Evolutionary conservation across 768 basidiomycete genomes (phyloP), one percentile per base, ranked within the genome.

Genomic region (Galerina marginata): DNA sequence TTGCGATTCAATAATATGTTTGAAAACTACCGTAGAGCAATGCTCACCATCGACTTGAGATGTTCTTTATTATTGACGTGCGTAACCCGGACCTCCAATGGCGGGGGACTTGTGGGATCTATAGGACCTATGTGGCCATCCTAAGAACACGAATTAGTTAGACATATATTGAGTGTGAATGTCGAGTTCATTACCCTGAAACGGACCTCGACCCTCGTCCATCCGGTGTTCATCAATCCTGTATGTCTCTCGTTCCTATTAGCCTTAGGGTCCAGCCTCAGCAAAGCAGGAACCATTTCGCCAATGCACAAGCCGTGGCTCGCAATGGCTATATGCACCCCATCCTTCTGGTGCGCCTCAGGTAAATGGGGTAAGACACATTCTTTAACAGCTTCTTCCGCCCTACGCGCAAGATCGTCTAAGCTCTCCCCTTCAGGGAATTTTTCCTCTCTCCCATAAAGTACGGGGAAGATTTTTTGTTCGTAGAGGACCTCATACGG

Each of bases 221-320:
- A 92, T n/a, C 86, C 90, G 0, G 91, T 92, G 66, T 92, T 92
- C 61, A 77, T 42, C 53, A 92, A 71, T 3, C 90, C 89, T 58
- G 62, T 75, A 58, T 72, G 79, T 36, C 56, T 73, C 33, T 66
- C 68, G 33, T 74, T 77, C 9, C 71, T 69, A 9, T 75, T 71
- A 42, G 83, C 78, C 57, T 78, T 75, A 45, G 81, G 83, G 67
- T 84, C 83, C 46, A 83, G 63, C 44, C 75, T 72, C 25, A 91
- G 64, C 15, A 92, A 66, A 10, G 83, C 85, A 14, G 80, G 72
- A 12, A 91, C 71, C 14, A 90, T 65, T 70, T 88, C 86, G 47
- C 79, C 78, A 44, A 93, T 90, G 66, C 85, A 91, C 56, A 91
- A 65, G 1, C 92, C 90, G 71, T 93, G 92, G 67, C 91, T 90